phyloP scores from a whole-genome alignment of 2,329 filamentous ascomycete genomes.

The Monosporascus sp. region DNA sequence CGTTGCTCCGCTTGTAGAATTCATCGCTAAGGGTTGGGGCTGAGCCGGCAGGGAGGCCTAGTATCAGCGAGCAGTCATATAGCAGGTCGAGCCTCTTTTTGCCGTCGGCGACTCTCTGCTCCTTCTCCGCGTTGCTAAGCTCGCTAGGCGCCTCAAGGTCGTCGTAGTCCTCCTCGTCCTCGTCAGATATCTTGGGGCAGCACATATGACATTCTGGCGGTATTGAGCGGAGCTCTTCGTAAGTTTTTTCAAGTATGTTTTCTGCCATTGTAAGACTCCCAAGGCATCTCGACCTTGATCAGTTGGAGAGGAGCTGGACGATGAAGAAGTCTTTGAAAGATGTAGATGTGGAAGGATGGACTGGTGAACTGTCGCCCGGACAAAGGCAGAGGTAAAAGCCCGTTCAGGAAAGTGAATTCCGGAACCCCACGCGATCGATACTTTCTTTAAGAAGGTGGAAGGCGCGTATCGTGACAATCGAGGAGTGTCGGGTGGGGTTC shows the following conservation, averaged over 20 bases:
- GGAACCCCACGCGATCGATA: too few species aligned
- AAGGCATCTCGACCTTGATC: neutral
- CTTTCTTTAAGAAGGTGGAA: too few species aligned
- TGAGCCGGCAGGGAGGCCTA: slow-evolving; percentile 59
- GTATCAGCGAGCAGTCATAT: slow-evolving; percentile 62
- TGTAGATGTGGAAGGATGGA: neutral
- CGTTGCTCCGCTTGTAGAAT: slow-evolving; percentile 53
- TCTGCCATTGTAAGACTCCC: neutral
- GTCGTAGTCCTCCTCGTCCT: slow-evolving; percentile 61
- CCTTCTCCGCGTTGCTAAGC: slow-evolving; percentile 45
- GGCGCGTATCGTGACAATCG: too few species aligned
- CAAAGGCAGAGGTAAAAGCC: too few species aligned
- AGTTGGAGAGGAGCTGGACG: neutral
- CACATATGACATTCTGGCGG: slow-evolving; percentile 55
- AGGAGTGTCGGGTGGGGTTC: neutral
- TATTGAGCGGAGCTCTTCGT: slow-evolving; percentile 19
- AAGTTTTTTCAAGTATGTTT: neutral
- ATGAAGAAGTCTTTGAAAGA: neutral
- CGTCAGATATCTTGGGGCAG: slow-evolving; percentile 58
- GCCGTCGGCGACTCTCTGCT: slow-evolving; percentile 48
- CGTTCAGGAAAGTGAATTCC: too few species aligned
- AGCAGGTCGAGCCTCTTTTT: slow-evolving; percentile 54
- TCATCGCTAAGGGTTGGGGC: slow-evolving; percentile 54
- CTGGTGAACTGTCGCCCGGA: too few species aligned
- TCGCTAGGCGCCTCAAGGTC: slow-evolving; percentile 42